phyloP scores from a whole-genome alignment of 805 yeast species.

The Ogataea nakhonphanomensis region DNA sequence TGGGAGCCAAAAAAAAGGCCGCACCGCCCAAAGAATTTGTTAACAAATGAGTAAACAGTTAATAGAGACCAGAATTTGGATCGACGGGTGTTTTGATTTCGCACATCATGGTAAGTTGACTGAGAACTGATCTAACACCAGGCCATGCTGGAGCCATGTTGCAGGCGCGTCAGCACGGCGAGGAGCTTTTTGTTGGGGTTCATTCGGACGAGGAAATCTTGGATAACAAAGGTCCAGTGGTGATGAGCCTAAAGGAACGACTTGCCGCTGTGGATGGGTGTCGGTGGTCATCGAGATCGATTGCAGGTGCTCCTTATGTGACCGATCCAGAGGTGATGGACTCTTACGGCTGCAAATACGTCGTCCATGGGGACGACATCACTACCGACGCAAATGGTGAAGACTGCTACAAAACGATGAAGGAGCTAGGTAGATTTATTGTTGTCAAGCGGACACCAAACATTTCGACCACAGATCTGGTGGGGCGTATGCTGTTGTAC shows the following conservation, averaged over 20 bases:
- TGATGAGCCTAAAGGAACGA: slow-evolving; percentile 80
- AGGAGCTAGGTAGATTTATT: slow-evolving; percentile 78
- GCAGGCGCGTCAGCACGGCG: slow-evolving; percentile 85
- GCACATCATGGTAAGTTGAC: slow-evolving; percentile 75
- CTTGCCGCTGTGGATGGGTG: slow-evolving; percentile 83
- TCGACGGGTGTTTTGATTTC: slow-evolving; percentile 97
- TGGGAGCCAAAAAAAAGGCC: not conserved
- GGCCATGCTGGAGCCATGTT: slow-evolving; percentile 93
- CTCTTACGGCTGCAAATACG: slow-evolving; percentile 70
- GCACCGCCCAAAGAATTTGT: slow-evolving; percentile 1
- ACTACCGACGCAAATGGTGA: slow-evolving; percentile 95
- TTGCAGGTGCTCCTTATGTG: slow-evolving; percentile 87
- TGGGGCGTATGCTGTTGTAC: slow-evolving; percentile 75
- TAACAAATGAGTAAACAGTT: slow-evolving; percentile 7
- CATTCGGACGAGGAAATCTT: slow-evolving; percentile 88
- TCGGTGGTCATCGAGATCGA: slow-evolving; percentile 76
- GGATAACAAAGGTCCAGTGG: slow-evolving; percentile 88
- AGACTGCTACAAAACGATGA: slow-evolving; percentile 84
- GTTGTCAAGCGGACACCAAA: slow-evolving; percentile 94
- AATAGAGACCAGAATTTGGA: slow-evolving; percentile 65
- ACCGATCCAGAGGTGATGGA: slow-evolving; percentile 83
- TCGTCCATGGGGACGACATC: slow-evolving; percentile 98
- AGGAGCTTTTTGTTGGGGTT: slow-evolving; percentile 77
- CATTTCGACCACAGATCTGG: slow-evolving; percentile 92
- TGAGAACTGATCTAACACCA: slow-evolving; percentile 10